These are phyloP conservation scores for Aureobasidium musti DNA, from an alignment of 2,329 filamentous ascomycete species.

Conservation along the genomic window DNA sequence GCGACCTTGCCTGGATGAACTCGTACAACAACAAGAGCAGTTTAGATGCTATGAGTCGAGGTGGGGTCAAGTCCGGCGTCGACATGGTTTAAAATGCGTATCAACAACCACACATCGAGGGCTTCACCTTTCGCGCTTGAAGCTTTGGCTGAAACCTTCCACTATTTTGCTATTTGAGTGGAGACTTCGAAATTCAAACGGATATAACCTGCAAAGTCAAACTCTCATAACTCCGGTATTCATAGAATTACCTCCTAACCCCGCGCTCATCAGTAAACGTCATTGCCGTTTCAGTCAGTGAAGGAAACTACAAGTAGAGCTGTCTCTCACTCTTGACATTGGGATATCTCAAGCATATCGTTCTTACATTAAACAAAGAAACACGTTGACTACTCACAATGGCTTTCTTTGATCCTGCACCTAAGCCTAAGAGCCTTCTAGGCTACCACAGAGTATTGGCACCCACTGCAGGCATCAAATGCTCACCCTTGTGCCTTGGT, in stretches of 20 bases:
- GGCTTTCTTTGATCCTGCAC: conserved; percentile 31
- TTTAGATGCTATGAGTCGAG: not conserved
- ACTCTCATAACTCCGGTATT: not conserved
- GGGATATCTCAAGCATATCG: not conserved
- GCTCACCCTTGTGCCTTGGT: conserved; percentile 55
- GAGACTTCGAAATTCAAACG: no score
- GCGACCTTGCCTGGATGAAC: no score
- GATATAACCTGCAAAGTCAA: no score
- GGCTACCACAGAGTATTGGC: conserved; percentile 32
- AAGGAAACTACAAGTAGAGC: not conserved
- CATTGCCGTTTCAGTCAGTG: not conserved
- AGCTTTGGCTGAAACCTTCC: not conserved
- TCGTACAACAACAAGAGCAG: not conserved
- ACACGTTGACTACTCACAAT: conserved; percentile 18
- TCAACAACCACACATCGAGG: not conserved
- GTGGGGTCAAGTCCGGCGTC: not conserved
- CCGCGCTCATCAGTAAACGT: not conserved
- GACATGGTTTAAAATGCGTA: not conserved
- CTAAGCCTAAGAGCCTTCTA: conserved; percentile 31
- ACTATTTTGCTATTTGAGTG: no score
- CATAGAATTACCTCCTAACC: not conserved
- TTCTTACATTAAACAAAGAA: not conserved
- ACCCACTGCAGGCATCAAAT: conserved; percentile 34
- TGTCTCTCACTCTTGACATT: not conserved
- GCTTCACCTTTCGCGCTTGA: not conserved